Conservation (phyloP, 352 stramenopile species). For the Globisporangium camurandrum region DNA sequence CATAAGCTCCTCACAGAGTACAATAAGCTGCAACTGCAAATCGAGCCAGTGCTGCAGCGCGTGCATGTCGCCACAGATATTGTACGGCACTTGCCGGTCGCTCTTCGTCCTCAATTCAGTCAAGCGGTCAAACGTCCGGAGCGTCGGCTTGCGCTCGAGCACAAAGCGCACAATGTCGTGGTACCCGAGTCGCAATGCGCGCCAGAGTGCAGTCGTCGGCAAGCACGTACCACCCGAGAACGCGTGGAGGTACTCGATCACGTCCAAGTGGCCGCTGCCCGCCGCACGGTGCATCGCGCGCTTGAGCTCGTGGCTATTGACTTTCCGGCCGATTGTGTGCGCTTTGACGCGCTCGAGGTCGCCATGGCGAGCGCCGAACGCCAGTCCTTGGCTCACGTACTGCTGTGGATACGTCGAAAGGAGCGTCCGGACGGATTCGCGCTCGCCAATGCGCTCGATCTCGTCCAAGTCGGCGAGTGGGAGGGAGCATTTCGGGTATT, state of each 20-base stretch:
- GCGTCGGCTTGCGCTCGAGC: neutral
- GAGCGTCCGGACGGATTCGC: neutral
- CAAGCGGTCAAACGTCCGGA: neutral
- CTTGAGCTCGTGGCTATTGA: constrained; percentile 3
- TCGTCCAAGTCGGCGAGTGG: neutral
- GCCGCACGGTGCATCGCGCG: constrained; percentile 4
- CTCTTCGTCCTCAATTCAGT: neutral
- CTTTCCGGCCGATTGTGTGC: neutral
- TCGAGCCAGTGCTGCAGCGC: neutral
- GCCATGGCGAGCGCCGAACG: neutral
- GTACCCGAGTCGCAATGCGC: constrained; percentile 3
- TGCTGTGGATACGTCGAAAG: neutral
- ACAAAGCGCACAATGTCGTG: neutral
- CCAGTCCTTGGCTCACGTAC: constrained; percentile 1
- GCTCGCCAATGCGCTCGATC: neutral
- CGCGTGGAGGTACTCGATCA: constrained; percentile 1
- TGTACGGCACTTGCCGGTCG: neutral
- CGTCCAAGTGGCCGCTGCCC: neutral
- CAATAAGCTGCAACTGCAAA: too few relatives aligned
- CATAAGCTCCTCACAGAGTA: too few relatives aligned
- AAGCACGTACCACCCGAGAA: neutral
- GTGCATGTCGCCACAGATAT: neutral
- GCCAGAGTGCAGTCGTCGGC: constrained; percentile 1
- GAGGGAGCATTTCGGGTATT: neutral
- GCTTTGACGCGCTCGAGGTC: constrained; percentile 1